A percentile compares a stretch with the other conserved stretches of the same genome.
Conservation (phyloP, 257 asterid species). For the Knoxia roxburghii region DNA sequence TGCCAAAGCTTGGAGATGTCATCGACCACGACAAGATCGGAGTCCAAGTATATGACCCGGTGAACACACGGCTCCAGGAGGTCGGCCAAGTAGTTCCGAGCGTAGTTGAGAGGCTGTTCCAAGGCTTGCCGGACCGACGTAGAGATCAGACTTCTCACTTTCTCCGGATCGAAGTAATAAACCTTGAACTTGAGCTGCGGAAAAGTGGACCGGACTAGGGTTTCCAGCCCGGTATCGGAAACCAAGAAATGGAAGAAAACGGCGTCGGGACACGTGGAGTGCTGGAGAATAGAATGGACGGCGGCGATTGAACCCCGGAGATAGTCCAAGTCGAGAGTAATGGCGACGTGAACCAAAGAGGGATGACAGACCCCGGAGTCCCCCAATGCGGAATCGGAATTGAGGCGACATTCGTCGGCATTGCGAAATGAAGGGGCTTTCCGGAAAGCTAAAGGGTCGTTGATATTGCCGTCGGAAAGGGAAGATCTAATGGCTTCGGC, state of each 20-base stretch:
- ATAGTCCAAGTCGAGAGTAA: constrained; percentile 77
- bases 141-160: constrained; percentile 70
- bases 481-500: constrained; percentile 92
- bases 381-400: constrained; percentile 24
- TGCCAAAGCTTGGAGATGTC: constrained; percentile 74
- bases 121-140: constrained; percentile 84
- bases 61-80: constrained; percentile 71
- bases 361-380: constrained; percentile 59
- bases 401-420: constrained; percentile 48
- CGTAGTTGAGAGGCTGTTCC: constrained; percentile 83
- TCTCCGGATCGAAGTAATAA: constrained; percentile 79
- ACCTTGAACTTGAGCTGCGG: constrained; percentile 78
- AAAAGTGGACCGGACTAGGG: constrained; percentile 69
- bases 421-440: constrained; percentile 55
- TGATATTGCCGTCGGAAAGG: constrained; percentile 26
- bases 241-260: constrained; percentile 84
- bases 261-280: constrained; percentile 71
- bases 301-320: constrained; percentile 93
- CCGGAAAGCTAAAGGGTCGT: constrained; percentile 49
- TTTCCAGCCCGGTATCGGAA: constrained; percentile 53
- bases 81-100: constrained; percentile 74
- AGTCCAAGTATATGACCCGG: constrained; percentile 78
- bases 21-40: constrained; percentile 84
- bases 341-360: constrained; percentile 75
- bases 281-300: constrained; percentile 79